These are phyloP conservation scores for Teratosphaeria nubilosa DNA, from an alignment of 2,329 filamentous ascomycete species.

Conservation along the genomic window DNA sequence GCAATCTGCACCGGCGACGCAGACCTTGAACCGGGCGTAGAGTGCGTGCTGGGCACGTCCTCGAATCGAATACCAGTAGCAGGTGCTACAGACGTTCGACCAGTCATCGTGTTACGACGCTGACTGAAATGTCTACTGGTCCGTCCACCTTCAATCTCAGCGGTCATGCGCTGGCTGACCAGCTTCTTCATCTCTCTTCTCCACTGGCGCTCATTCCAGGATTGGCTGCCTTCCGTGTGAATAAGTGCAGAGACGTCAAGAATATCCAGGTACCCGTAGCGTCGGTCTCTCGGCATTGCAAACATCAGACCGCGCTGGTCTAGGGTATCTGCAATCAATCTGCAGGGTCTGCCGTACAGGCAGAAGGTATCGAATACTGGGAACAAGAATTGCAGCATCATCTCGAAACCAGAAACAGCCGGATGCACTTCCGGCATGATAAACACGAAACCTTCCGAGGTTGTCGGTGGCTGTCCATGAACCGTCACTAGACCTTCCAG, in stretches of 20 bases:
- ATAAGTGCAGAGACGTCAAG: conserved; percentile 76
- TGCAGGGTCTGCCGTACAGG: conserved; percentile 79
- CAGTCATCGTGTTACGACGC: conserved; percentile 35
- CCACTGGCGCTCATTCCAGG: conserved; percentile 84
- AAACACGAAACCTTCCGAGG: conserved; percentile 89
- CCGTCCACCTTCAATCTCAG: conserved; percentile 15
- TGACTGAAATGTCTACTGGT: conserved; percentile 21
- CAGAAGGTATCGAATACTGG: conserved; percentile 88
- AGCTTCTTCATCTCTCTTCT: conserved; percentile 78
- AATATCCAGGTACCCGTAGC: conserved; percentile 85
- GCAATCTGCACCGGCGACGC: conserved; percentile 29
- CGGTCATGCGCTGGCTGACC: conserved; percentile 66
- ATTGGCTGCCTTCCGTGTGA: conserved; percentile 61
- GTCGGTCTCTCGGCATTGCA: conserved; percentile 79
- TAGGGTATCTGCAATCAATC: conserved; percentile 75
- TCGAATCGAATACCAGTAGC: conserved; percentile 33
- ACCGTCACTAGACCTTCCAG: conserved; percentile 85
- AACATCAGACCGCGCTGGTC: conserved; percentile 94
- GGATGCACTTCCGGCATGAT: conserved; percentile 92
- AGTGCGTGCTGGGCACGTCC: conserved; percentile 31
- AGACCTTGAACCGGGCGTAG: conserved; percentile 36
- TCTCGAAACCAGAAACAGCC: conserved; percentile 90
- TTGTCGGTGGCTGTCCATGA: conserved; percentile 65
- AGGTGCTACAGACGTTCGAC: conserved; percentile 18
- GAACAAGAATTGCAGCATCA: conserved; percentile 85